Evolutionary conservation across 176 grass and related monocot genomes (phyloP), one percentile per base, ranked within the genome.

Genomic region (Pharus latifolius): DNA sequence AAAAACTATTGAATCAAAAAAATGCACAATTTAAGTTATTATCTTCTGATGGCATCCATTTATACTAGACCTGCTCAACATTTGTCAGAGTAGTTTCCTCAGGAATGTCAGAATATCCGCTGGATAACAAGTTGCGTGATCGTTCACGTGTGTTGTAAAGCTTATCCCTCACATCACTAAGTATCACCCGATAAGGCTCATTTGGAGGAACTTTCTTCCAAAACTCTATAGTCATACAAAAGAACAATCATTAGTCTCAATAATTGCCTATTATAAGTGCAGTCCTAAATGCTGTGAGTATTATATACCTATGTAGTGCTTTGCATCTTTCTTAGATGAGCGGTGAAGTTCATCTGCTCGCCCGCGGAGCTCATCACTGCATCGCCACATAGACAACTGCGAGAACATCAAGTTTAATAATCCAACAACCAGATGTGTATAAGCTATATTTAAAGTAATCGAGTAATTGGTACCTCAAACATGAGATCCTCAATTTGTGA

Each of bases 331-430:
- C 70, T 85, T 92, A 17, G 85, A 85, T 33, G 89, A 92, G 15
- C 40, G 59, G 9, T 92, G 74, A n/a, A 92, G 52, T 57, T 82
- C 82, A 76, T 92, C 85, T 57, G 89, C 89, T 42, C 78, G 74
- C 11, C 59, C 18, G 14, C 85, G 81, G 43, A 92, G 85, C 67
- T 92, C 89, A 53, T 85, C 85, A 48, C 16, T 92, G 66, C 89
- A 92, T 3, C 89, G 78, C 89, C 89, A 92, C 89, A 92, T 92
- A 56, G 89, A 92, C 10, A 92, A 45, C 89, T 92, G 70, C 12
- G 76, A 50, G 16, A 19, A 78, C 69, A 45, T 58, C 8, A 49
- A 70, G 12, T 5, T 24, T 61, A 15, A 59, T 72, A 12, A 77
- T 65, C 56, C 17, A 37, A 68, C 6, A 12, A 56, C 47, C 53